Base-by-base conservation (phyloP, 441 rosid genomes). In the Pelargonium citronellum region DNA sequence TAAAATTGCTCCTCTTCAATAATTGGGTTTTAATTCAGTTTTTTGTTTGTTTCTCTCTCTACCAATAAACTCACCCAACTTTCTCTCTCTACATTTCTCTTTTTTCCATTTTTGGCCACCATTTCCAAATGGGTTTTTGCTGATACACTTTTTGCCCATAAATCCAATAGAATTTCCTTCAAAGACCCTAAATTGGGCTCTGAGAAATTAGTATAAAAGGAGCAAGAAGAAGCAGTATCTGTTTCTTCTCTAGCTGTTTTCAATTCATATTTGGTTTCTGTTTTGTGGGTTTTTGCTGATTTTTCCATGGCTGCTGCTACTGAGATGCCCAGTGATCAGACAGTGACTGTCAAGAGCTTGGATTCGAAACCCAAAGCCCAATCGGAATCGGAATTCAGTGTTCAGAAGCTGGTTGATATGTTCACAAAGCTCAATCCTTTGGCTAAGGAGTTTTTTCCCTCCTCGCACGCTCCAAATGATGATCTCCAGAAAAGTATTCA, bases 371-470 rank as follows among this genome's bases (percentile, higher is more conserved):
- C 79, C 15, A 82, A 85, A 78, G 16, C 16, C 4, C 57, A 49
- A 2, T 69, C 85, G 69, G 89, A 85, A 71, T 70, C 87, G 1
- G 86, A 89, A 81, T 80, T 89, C 78, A 85, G 60, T 72, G 85
- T 91, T 76, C 77, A 87, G 69, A 87, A 85, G 69, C 88, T 91
- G 74, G 95, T 91, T 67, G 91, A 87, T 3, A 86, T 89, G 81
- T 83, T 91, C 80, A 89, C 90, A 69, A 89, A 89, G 81, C 77
- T 91, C 82, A 91, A 91, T 79, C 97, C 97, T 80, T 75, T 75
- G 78, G 97, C 97, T 0, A 87, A 91, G 73, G 97, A 91, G 75
- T 91, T 91, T 76, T 69, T 91, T 64, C 97, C 78, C 10, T 47
- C 78, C 10, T 47, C 15, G 2, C 1, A 47, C 15, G 37, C 37